phyloP scores from a whole-genome alignment of 1,139 yeast species.

The Fermentozyma sake region DNA sequence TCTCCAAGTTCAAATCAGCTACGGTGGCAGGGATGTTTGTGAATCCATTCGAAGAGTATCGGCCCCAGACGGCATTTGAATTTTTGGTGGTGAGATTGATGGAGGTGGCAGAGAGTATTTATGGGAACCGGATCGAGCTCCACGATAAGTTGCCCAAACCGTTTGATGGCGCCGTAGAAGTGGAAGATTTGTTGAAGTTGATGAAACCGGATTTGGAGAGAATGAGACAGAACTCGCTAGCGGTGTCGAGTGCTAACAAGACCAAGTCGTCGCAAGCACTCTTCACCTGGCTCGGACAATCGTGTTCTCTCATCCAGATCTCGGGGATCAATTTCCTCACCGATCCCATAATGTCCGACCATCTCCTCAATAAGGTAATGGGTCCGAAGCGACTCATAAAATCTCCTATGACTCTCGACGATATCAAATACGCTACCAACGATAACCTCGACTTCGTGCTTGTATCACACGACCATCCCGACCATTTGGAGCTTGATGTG shows the following conservation, averaged over 20 bases:
- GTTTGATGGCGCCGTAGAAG: constrained; percentile 41
- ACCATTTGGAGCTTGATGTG: constrained; percentile 71
- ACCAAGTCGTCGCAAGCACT: constrained; percentile 36
- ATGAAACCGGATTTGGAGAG: constrained; percentile 54
- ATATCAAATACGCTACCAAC: constrained; percentile 51
- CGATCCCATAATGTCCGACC: constrained; percentile 78
- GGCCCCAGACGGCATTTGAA: constrained; percentile 87
- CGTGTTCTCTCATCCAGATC: constrained; percentile 72
- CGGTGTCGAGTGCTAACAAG: constrained; percentile 2
- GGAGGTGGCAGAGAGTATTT: constrained; percentile 63
- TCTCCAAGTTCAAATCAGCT: constrained; percentile 41
- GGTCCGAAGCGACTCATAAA: constrained; percentile 83
- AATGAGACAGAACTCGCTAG: constrained; percentile 25
- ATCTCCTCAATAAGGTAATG: constrained; percentile 53
- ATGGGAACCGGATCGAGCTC: constrained; percentile 56
- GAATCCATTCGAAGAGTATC: constrained; percentile 87
- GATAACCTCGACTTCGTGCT: constrained; percentile 60
- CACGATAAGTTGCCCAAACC: constrained; percentile 31
- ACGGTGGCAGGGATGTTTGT: constrained; percentile 76
- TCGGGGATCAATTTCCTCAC: constrained; percentile 73
- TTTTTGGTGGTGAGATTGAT: constrained; percentile 66
- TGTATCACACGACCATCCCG: constrained; percentile 94
- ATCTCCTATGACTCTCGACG: constrained; percentile 61
- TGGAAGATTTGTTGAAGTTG: constrained; percentile 55
- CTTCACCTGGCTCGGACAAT: constrained; percentile 92